Conservation (phyloP, 2,329 filamentous ascomycete genomes). For the Neonectria punicea region DNA sequence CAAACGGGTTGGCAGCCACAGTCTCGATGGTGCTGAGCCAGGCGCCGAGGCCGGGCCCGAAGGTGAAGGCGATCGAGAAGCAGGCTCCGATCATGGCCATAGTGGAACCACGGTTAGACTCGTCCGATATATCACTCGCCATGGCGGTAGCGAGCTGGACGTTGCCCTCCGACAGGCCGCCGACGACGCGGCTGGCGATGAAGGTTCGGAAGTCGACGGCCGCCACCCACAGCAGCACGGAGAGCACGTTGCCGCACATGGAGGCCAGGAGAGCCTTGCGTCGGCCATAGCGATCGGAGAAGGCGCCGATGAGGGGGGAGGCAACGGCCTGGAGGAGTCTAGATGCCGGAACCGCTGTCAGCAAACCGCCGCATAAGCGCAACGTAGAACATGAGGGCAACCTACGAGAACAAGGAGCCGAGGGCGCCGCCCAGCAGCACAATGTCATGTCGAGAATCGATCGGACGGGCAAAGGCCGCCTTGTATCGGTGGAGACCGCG, state of each 20-base stretch:
- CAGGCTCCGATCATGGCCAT: constrained; percentile 97
- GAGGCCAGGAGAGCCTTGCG: constrained; percentile 87
- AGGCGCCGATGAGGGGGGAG: constrained; percentile 87
- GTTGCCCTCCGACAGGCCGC: constrained; percentile 95
- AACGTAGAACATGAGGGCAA: neutral
- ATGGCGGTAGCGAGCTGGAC: constrained; percentile 97
- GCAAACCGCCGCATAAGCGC: neutral
- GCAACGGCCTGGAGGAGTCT: constrained; percentile 92
- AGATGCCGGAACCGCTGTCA: constrained; percentile 13
- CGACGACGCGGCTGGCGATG: constrained; percentile 89
- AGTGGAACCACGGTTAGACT: constrained; percentile 83
- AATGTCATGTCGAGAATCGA: constrained; percentile 97
- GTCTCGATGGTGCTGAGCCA: constrained; percentile 81
- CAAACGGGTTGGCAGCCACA: constrained; percentile 91
- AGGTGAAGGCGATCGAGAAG: constrained; percentile 97
- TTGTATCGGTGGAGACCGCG: constrained; percentile 93
- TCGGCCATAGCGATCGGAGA: constrained; percentile 90
- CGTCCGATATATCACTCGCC: constrained; percentile 93
- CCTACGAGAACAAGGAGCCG: constrained; percentile 85
- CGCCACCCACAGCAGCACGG: constrained; percentile 92
- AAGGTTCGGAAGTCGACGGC: constrained; percentile 97
- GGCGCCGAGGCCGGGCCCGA: constrained; percentile 91
- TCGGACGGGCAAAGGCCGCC: constrained; percentile 88
- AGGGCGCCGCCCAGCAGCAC: constrained; percentile 93
- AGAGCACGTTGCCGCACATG: constrained; percentile 93